phyloP scores from a whole-genome alignment of 139 green algal species.

The Coelastrella sp. region DNA sequence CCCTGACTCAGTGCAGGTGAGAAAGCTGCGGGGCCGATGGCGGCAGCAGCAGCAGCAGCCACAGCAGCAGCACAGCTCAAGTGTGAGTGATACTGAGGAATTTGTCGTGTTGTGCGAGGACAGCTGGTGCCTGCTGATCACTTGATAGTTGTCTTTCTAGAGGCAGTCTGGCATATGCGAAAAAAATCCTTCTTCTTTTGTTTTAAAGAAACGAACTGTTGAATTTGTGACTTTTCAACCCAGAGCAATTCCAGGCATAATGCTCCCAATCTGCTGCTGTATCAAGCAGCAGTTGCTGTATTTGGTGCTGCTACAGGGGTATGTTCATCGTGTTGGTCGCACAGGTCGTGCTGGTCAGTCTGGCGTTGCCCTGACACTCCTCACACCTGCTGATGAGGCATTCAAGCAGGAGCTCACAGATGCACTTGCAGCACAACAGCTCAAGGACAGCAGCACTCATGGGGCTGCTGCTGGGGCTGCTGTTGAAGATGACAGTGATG shows the following conservation, averaged over 20 bases:
- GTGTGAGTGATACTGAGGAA: no score
- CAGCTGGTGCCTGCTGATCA: no score
- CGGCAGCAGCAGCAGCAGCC: no score
- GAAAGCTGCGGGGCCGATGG: background rate
- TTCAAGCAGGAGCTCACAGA: conserved; percentile 17
- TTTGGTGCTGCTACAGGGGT: conserved; percentile 52
- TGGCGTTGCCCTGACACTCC: conserved; percentile 74
- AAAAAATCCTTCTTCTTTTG: no score
- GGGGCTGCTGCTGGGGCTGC: background rate
- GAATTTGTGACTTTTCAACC: no score
- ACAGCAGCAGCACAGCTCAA: no score
- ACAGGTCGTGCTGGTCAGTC: conserved; percentile 86
- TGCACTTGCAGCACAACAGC: conserved; percentile 37
- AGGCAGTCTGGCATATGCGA: no score
- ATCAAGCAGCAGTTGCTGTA: background rate
- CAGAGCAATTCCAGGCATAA: no score
- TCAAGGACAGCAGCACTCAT: background rate
- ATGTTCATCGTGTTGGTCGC: conserved; percentile 93
- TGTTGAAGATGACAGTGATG: conserved; percentile 6
- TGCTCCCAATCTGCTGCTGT: background rate
- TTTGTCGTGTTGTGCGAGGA: no score
- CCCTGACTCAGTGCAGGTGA: conserved; percentile 54
- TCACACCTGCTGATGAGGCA: conserved; percentile 54
- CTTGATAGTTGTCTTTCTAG: no score
- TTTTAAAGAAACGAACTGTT: no score